Percentiles rank a stretch among this genome's conserved stretches.
phyloP scores from a whole-genome alignment of 306 rosid genomes.

The Trifolium fragiferum region DNA sequence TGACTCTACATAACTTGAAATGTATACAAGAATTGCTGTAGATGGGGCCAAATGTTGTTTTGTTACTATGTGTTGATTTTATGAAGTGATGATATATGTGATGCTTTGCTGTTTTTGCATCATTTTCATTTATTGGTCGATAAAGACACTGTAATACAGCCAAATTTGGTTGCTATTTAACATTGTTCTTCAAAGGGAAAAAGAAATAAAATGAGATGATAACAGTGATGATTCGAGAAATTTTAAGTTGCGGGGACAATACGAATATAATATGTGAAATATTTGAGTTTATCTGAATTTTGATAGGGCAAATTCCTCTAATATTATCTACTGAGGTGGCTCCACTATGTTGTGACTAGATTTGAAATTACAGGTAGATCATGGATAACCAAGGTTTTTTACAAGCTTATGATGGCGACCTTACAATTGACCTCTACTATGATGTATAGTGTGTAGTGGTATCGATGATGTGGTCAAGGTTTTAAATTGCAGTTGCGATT shows the following conservation, averaged over 20 bases:
- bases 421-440: constrained; percentile 5
- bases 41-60: constrained; percentile 48
- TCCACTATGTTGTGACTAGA: constrained; percentile 46
- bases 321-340: constrained; percentile 40
- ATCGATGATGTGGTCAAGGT: constrained; percentile 1
- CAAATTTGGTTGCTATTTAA: constrained; percentile 44
- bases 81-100: constrained; percentile 35
- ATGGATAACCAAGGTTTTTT: constrained; percentile 10
- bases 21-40: constrained; percentile 48
- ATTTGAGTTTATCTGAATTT: constrained; percentile 38
- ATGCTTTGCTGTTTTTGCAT: constrained; percentile 37
- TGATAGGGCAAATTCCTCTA: constrained; percentile 11
- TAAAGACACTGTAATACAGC: constrained; percentile 44
- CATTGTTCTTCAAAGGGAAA: constrained; percentile 43
- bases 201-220: constrained; percentile 42
- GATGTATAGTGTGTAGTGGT: constrained; percentile 4
- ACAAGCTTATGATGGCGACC: neutral
- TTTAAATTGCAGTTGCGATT: neutral
- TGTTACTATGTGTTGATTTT: constrained; percentile 45
- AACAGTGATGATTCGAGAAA: constrained; percentile 11
- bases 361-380: constrained; percentile 24
- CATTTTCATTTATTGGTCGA: constrained; percentile 38
- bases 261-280: neutral
- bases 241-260: neutral
- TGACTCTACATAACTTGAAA: constrained; percentile 54